Evolutionary conservation across 2,329 filamentous ascomycete genomes (phyloP).

Genomic region (Teratosphaeria zuluensis): DNA sequence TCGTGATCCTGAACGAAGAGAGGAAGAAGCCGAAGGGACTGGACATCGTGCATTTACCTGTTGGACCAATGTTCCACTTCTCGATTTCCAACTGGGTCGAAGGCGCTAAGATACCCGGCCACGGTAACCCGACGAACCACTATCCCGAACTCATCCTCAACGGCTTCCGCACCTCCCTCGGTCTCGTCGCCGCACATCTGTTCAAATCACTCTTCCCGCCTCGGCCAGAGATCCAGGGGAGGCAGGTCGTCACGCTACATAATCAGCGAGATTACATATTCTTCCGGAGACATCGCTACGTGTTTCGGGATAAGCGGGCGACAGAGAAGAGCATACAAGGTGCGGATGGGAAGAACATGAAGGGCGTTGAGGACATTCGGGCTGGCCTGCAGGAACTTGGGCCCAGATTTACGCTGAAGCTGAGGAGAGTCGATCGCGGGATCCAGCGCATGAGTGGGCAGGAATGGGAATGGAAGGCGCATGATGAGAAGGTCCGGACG

Average conservation of each 20-base stretch:
- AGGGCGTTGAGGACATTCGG: constrained; percentile 75
- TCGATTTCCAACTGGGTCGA: constrained; percentile 83
- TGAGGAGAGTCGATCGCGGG: constrained; percentile 83
- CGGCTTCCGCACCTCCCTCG: constrained; percentile 88
- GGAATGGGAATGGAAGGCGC: constrained; percentile 94
- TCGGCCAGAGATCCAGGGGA: constrained; percentile 70
- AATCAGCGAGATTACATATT: constrained; percentile 98
- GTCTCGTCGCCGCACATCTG: constrained; percentile 74
- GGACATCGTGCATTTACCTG: constrained; percentile 73
- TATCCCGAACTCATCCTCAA: constrained; percentile 85
- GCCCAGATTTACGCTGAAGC: constrained; percentile 72
- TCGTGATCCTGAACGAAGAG: constrained; percentile 82
- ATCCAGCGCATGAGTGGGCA: constrained; percentile 67
- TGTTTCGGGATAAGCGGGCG: constrained; percentile 78
- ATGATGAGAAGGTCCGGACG: constrained; percentile 89
- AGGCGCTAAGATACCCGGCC: constrained; percentile 76
- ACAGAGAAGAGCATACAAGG: constrained; percentile 81
- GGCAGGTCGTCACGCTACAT: constrained; percentile 85
- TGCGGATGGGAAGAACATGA: constrained; percentile 70
- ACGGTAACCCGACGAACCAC: constrained; percentile 83
- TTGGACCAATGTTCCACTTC: constrained; percentile 89
- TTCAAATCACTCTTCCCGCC: constrained; percentile 74
- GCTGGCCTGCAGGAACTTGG: constrained; percentile 87
- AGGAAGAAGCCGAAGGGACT: constrained; percentile 74
- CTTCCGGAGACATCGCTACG: constrained; percentile 77